Percentiles rank a stretch among this genome's conserved stretches.
phyloP scores from a whole-genome alignment of 2,329 filamentous ascomycete species.

The Nemania abortiva region DNA sequence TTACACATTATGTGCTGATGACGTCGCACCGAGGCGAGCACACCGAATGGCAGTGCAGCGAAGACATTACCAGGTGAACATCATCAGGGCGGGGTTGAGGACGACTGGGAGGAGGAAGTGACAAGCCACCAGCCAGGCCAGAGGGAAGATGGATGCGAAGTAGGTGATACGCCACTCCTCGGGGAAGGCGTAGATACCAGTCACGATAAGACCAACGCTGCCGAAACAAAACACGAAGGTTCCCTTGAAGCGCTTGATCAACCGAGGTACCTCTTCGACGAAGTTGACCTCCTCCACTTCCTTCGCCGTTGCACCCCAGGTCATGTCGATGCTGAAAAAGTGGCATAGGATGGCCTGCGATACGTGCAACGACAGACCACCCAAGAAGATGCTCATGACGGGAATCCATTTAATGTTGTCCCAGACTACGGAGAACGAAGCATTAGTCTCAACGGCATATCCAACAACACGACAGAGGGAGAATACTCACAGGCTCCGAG shows the following conservation, averaged over 20 bases:
- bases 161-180: constrained; percentile 65
- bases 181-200: constrained; percentile 49
- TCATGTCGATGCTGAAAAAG: constrained; percentile 59
- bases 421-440: constrained; percentile 52
- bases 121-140: constrained; percentile 62
- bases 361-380: constrained; percentile 58
- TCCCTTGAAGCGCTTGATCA: constrained; percentile 51
- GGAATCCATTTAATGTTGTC: constrained; percentile 67
- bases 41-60: neutral
- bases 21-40: neutral
- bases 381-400: constrained; percentile 58
- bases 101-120: constrained; percentile 71
- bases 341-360: constrained; percentile 57
- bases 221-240: constrained; percentile 49
- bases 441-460: constrained; percentile 20
- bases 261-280: constrained; percentile 50
- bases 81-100: constrained; percentile 73
- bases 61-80: constrained; percentile 66
- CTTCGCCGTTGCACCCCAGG: constrained; percentile 53
- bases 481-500: constrained; percentile 55
- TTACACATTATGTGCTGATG: constrained; percentile 34
- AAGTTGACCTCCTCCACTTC: constrained; percentile 53
- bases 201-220: constrained; percentile 49
- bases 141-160: constrained; percentile 71
- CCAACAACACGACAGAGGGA: neutral